Percentiles rank a stretch among this genome's conserved stretches.
Evolutionary conservation across 306 rosid species (phyloP).

Genomic region (Cicer bijugum): DNA sequence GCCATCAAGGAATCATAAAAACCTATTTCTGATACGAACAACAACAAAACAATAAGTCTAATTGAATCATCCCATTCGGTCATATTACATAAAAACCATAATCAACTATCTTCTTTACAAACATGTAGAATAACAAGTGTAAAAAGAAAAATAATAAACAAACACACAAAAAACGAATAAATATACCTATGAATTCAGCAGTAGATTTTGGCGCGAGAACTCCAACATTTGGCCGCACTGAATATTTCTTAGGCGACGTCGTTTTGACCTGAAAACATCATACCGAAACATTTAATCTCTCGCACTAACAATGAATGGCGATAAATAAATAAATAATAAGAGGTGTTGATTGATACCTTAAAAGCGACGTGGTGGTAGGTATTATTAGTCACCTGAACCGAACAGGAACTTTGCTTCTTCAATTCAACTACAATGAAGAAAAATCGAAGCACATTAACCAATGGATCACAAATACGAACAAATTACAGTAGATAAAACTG

Average conservation of each 20-base stretch:
- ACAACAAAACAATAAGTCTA: not conserved
- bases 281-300: conserved; percentile 18
- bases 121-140: not conserved
- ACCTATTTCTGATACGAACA: conserved; percentile 20
- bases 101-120: not conserved
- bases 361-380: conserved; percentile 71
- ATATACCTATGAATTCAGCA: conserved; percentile 79
- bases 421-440: conserved; percentile 60
- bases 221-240: conserved; percentile 92
- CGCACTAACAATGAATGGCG: not conserved
- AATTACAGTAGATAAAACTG: not conserved
- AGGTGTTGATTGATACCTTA: conserved; percentile 59
- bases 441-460: conserved; percentile 12
- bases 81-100: conserved; percentile 12
- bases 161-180: not conserved
- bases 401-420: conserved; percentile 87
- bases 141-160: conserved; percentile 5
- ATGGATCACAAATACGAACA: not conserved
- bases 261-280: conserved; percentile 79
- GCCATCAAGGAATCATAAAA: conserved; percentile 23
- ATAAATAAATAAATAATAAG: conserved; percentile 13
- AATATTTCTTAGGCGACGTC: conserved; percentile 88
- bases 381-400: conserved; percentile 65
- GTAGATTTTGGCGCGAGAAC: conserved; percentile 68
- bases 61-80: conserved; percentile 8